Percentiles rank a stretch among this genome's conserved stretches.
These are phyloP conservation scores for Stereocaulon alpinum DNA, from an alignment of 495 filamentous ascomycete species.

Conservation along the genomic window DNA sequence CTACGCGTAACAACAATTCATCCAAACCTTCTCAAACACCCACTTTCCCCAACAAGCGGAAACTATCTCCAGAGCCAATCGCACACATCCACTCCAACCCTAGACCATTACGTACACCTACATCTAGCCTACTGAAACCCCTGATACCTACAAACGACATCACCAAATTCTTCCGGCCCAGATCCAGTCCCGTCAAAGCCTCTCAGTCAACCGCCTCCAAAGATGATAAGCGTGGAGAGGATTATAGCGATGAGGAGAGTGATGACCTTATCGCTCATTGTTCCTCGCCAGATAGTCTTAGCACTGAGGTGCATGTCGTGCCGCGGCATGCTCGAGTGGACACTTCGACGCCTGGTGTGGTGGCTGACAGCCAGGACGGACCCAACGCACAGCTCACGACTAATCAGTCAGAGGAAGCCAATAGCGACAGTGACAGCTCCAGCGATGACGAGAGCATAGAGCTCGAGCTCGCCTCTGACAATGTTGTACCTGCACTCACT, in stretches of 20 bases:
- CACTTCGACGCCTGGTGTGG: background rate
- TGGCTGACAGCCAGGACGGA: background rate
- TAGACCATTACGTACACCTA: background rate
- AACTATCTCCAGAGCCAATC: background rate
- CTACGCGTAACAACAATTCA: background rate
- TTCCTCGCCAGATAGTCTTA: background rate
- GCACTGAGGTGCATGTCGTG: background rate
- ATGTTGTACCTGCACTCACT: no score
- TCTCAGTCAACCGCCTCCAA: background rate
- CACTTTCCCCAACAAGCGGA: background rate
- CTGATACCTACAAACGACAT: background rate
- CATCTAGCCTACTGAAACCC: background rate
- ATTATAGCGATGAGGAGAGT: background rate
- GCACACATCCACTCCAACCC: background rate
- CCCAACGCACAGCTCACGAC: background rate
- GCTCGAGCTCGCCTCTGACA: background rate
- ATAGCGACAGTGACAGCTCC: background rate
- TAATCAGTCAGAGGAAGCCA: background rate
- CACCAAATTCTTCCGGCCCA: conserved; percentile 2
- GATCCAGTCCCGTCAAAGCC: background rate
- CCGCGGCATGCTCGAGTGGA: background rate
- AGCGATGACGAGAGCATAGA: background rate
- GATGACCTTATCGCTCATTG: background rate
- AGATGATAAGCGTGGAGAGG: background rate
- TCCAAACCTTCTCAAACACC: background rate